Evolutionary conservation across 176 grass and related monocot genomes (phyloP).

Genomic region (Eragrostis nindensis): DNA sequence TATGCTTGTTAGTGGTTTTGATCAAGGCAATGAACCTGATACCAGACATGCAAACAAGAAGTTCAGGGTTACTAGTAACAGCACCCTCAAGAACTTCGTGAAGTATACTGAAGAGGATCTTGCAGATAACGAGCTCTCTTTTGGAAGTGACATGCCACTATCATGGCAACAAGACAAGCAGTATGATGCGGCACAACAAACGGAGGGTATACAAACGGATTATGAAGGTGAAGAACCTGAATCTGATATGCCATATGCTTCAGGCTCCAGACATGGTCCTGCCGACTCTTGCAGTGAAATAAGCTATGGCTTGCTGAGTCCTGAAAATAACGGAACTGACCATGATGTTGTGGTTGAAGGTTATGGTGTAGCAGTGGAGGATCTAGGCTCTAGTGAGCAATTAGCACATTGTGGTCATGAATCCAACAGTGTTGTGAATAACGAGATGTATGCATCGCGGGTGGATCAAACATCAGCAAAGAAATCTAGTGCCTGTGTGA

Average conservation of each 20-base stretch:
- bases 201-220: constrained; percentile 31
- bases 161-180: constrained; percentile 34
- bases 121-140: constrained; percentile 44
- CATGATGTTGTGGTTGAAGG: constrained; percentile 39
- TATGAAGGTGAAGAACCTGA: constrained; percentile 45
- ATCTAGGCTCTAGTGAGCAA: constrained; percentile 44
- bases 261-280: constrained; percentile 40
- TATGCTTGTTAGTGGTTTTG: constrained; percentile 44
- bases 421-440: constrained; percentile 42
- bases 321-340: constrained; percentile 29
- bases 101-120: constrained; percentile 56
- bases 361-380: constrained; percentile 29
- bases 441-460: constrained; percentile 43
- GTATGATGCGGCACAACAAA: constrained; percentile 39
- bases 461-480: constrained; percentile 42
- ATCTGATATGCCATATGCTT: constrained; percentile 49
- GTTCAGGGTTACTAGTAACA: constrained; percentile 33
- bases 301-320: constrained; percentile 37
- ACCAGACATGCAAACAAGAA: constrained; percentile 50
- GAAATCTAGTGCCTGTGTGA: constrained; percentile 55
- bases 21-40: constrained; percentile 34
- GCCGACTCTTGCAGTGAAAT: constrained; percentile 46
- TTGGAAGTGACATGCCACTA: constrained; percentile 46
- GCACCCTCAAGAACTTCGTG: constrained; percentile 25
- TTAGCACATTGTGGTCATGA: constrained; percentile 30